Percentiles rank a stretch among this genome's conserved stretches.
These are phyloP conservation scores for Hypoxylon crocopeplum DNA, from an alignment of 495 filamentous ascomycete species.

Conservation along the genomic window DNA sequence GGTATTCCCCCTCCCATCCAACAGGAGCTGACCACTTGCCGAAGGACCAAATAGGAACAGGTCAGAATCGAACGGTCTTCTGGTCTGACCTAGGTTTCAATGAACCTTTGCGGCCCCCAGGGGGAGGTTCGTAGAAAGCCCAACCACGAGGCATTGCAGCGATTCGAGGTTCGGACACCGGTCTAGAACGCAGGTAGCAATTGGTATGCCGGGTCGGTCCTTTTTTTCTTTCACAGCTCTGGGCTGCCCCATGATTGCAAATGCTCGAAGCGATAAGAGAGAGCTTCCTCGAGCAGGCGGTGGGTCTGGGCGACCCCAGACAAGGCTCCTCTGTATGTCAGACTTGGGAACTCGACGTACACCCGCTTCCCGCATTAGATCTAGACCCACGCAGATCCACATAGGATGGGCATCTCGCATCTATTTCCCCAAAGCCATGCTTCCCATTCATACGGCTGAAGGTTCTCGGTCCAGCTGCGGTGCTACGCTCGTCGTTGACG, in stretches of 20 bases:
- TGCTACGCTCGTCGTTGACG: conserved; percentile 22
- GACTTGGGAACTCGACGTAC: conserved; percentile 25
- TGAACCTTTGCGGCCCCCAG: conserved; percentile 30
- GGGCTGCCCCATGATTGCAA: conserved; percentile 19
- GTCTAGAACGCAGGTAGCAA: conserved; percentile 33
- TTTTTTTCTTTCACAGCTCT: conserved; percentile 30
- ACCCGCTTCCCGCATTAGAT: conserved; percentile 22
- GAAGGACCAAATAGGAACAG: conserved; percentile 17
- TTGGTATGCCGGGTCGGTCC: conserved; percentile 32
- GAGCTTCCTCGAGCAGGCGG: conserved; percentile 9
- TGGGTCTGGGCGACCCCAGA: conserved; percentile 24
- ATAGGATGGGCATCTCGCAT: conserved; percentile 32
- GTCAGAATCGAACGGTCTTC: conserved; percentile 37
- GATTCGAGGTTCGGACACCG: conserved; percentile 21
- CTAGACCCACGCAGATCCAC: conserved; percentile 35
- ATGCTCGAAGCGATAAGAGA: conserved; percentile 25
- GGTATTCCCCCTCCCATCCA: conserved; percentile 17
- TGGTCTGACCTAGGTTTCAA: conserved; percentile 32
- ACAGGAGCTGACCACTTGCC: conserved; percentile 22
- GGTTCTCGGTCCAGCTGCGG: conserved; percentile 14
- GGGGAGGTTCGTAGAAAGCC: conserved; percentile 14
- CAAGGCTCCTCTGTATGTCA: conserved; percentile 26
- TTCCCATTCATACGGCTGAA: conserved; percentile 13
- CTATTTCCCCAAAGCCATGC: conserved; percentile 17
- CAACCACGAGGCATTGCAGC: conserved; percentile 30